phyloP scores from a whole-genome alignment of 371 early-diverging fungal species.

The Nematocida displodere region DNA sequence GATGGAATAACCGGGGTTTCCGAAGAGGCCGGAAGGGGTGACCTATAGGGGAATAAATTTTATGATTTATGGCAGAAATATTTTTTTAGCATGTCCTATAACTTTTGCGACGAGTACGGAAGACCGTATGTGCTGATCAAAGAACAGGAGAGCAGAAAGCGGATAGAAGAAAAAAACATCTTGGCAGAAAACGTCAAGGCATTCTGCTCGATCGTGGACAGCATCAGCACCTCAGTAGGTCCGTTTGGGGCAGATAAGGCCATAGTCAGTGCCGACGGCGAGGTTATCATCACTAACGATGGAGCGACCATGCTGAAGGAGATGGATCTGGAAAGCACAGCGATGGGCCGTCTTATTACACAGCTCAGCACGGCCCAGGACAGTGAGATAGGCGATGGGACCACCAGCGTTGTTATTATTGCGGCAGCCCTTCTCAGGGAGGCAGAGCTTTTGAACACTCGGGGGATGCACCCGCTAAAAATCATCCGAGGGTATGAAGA shows the following conservation, averaged over 20 bases:
- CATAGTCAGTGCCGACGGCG: slow-evolving; percentile 91
- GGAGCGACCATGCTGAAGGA: slow-evolving; percentile 98
- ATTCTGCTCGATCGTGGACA: slow-evolving; percentile 38
- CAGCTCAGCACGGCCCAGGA: slow-evolving; percentile 95
- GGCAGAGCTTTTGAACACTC: slow-evolving; percentile 82
- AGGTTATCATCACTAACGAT: slow-evolving; percentile 97
- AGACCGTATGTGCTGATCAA: slow-evolving; percentile 43
- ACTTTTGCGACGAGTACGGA: slow-evolving; percentile 55
- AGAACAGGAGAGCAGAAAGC: slow-evolving; percentile 45
- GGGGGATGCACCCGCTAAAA: slow-evolving; percentile 96
- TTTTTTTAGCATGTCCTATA: slow-evolving; percentile 43
- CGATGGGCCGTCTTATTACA: slow-evolving; percentile 91
- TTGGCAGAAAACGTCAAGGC: slow-evolving; percentile 35
- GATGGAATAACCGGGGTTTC: neutral
- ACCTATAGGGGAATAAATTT: neutral
- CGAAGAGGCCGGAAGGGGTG: neutral
- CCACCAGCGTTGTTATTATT: slow-evolving; percentile 94
- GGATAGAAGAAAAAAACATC: slow-evolving; percentile 42
- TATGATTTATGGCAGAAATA: neutral
- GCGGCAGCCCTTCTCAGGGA: slow-evolving; percentile 94
- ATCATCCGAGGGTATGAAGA: slow-evolving; percentile 95
- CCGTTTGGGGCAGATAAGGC: slow-evolving; percentile 98
- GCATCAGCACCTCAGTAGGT: slow-evolving; percentile 78
- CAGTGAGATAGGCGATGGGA: slow-evolving; percentile 99
- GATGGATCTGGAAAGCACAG: slow-evolving; percentile 90